Conservation (phyloP, 495 filamentous ascomycete species). For the Acidiella bohemica region DNA sequence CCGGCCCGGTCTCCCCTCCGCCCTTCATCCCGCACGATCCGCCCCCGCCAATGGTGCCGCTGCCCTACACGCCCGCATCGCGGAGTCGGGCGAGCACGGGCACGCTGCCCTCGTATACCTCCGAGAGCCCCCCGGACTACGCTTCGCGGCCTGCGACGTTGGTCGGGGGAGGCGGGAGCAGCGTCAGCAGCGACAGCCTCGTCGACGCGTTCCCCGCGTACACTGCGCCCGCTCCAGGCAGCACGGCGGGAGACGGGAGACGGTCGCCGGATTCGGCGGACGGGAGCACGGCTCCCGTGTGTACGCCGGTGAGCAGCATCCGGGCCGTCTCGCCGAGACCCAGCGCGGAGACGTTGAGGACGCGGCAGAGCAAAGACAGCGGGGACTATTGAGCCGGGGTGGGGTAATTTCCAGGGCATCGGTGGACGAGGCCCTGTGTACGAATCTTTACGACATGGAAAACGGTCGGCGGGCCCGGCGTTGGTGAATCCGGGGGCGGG, state of each 20-base stretch:
- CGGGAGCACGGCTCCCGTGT: background rate
- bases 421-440: background rate
- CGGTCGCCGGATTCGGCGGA: background rate
- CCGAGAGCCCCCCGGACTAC: slow-evolving; percentile 14
- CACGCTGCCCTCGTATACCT: slow-evolving; percentile 15
- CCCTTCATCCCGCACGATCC: too few species aligned
- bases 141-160: slow-evolving; percentile 8
- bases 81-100: slow-evolving; percentile 10
- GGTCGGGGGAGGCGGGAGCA: too few species aligned
- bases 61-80: slow-evolving; percentile 4
- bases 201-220: slow-evolving; percentile 23
- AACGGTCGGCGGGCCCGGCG: background rate
- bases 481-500: background rate
- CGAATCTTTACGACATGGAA: background rate
- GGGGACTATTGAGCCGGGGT: background rate
- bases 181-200: slow-evolving; percentile 17
- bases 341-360: slow-evolving; percentile 27
- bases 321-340: slow-evolving; percentile 23
- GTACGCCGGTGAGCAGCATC: slow-evolving; percentile 26
- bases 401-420: background rate
- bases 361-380: slow-evolving; percentile 9
- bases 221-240: slow-evolving; percentile 15
- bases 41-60: slow-evolving; percentile 14
- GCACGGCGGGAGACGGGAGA: background rate
- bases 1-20: too few species aligned